Evolutionary conservation across 371 early-diverging fungal species (phyloP).

Genomic region (Mycotypha africana): DNA sequence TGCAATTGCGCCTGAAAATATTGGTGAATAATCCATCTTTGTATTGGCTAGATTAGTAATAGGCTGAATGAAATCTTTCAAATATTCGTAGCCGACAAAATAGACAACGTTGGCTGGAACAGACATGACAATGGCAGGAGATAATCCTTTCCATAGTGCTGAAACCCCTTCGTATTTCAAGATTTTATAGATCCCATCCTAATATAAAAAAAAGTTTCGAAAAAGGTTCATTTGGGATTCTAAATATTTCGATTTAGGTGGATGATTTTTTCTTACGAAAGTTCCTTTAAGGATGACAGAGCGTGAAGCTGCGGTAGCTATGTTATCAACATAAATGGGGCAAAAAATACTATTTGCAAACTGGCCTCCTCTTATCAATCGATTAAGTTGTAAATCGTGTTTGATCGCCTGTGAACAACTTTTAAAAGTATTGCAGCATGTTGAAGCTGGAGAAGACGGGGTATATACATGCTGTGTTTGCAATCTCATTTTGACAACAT

Average conservation of each 20-base stretch:
- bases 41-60: neutral
- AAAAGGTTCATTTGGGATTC: too few species aligned
- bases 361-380: conserved; percentile 1
- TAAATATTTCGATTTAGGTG: too few species aligned
- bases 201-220: conserved; percentile 5
- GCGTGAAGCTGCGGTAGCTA: too few species aligned
- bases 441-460: neutral
- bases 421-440: conserved; percentile 10
- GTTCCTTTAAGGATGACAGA: conserved; percentile 27
- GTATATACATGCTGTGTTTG: conserved; percentile 56
- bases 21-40: conserved; percentile 47
- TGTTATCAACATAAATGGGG: too few species aligned
- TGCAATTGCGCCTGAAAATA: conserved; percentile 78
- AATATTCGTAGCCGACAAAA: conserved; percentile 89
- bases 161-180: conserved; percentile 70
- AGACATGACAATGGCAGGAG: conserved; percentile 83
- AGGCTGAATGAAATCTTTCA: conserved; percentile 48
- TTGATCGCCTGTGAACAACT: conserved; percentile 15
- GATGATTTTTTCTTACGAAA: too few species aligned
- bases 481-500: conserved; percentile 89
- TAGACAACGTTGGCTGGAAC: conserved; percentile 92
- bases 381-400: conserved; percentile 9
- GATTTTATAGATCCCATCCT: conserved; percentile 81
- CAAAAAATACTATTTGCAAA: too few species aligned
- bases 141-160: conserved; percentile 84